phyloP scores from a whole-genome alignment of 176 grass and related monocot genomes.

The Oryza glaberrima region DNA sequence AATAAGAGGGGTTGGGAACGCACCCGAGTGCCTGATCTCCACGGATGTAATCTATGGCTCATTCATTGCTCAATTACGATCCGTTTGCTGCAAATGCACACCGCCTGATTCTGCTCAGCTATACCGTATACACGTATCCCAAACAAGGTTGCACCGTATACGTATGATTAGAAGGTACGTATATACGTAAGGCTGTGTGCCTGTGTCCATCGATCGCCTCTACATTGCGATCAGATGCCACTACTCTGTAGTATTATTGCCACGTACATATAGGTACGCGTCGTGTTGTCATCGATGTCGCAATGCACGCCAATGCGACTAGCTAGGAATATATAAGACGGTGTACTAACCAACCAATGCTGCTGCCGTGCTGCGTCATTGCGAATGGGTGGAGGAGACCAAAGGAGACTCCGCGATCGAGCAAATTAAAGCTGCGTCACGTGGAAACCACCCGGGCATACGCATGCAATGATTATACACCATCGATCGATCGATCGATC shows the following conservation, averaged over 20 bases:
- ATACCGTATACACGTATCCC: too few relatives aligned
- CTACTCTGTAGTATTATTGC: too few relatives aligned
- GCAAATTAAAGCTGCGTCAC: slow-evolving; percentile 23
- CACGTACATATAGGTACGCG: too few relatives aligned
- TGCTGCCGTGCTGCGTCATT: background rate
- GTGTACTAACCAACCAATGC: too few relatives aligned
- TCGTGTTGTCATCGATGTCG: background rate
- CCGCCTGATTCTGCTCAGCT: background rate
- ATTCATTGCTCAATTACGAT: background rate
- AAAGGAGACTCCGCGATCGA: slow-evolving; percentile 11
- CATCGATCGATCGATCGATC: slow-evolving; percentile 29
- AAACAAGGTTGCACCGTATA: too few relatives aligned
- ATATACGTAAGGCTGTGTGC: too few relatives aligned
- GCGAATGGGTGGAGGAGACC: background rate
- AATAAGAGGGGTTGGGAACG: too few relatives aligned
- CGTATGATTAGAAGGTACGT: too few relatives aligned
- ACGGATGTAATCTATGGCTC: background rate
- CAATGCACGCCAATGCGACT: background rate
- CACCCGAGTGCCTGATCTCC: background rate
- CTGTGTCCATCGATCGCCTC: too few relatives aligned
- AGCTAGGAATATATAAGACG: background rate
- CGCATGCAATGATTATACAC: background rate
- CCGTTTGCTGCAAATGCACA: background rate
- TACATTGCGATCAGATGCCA: background rate
- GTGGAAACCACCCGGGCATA: slow-evolving; percentile 30